These are phyloP conservation scores for Nepenthes mirabilis DNA, from an alignment of 148 eudicot species.

Conservation along the genomic window DNA sequence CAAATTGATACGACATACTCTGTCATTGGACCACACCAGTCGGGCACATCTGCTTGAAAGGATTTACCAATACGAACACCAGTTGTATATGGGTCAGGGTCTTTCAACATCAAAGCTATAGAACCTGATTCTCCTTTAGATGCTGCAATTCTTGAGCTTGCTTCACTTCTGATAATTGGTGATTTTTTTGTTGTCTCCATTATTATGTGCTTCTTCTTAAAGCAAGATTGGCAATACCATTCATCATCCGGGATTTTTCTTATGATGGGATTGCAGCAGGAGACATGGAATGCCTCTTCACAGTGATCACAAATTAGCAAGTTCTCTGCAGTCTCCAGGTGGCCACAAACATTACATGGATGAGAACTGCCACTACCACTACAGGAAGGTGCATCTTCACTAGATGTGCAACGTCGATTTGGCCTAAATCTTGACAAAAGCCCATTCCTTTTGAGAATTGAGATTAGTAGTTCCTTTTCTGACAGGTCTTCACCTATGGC, in stretches of 20 bases:
- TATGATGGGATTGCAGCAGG: slow-evolving; percentile 46
- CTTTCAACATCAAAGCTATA: slow-evolving; percentile 45
- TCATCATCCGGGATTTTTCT: slow-evolving; percentile 52
- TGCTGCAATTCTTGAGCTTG: slow-evolving; percentile 16
- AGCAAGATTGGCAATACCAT: slow-evolving; percentile 77
- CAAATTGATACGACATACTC: slow-evolving; percentile 35
- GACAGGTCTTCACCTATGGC: slow-evolving; percentile 28
- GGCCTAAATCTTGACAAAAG: slow-evolving; percentile 23
- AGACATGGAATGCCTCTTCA: slow-evolving; percentile 66
- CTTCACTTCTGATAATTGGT: slow-evolving; percentile 25
- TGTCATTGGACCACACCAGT: slow-evolving; percentile 55
- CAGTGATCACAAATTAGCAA: slow-evolving; percentile 87
- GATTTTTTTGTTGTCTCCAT: slow-evolving; percentile 35
- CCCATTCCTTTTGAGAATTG: slow-evolving; percentile 50
- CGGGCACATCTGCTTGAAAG: slow-evolving; percentile 81
- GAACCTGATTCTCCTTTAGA: slow-evolving; percentile 35
- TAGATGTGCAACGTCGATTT: slow-evolving; percentile 9
- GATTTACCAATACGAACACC: slow-evolving; percentile 68
- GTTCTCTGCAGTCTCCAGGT: slow-evolving; percentile 23
- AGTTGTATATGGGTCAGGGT: slow-evolving; percentile 33
- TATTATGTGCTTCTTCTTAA: slow-evolving; percentile 49
- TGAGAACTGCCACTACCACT: slow-evolving; percentile 20
- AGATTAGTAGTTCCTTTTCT: slow-evolving; percentile 44
- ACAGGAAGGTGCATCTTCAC: slow-evolving; percentile 17
- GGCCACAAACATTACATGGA: slow-evolving; percentile 51